Evolutionary conservation across 2,329 filamentous ascomycete genomes (phyloP).

Genomic region (Pezicula radicicola): DNA sequence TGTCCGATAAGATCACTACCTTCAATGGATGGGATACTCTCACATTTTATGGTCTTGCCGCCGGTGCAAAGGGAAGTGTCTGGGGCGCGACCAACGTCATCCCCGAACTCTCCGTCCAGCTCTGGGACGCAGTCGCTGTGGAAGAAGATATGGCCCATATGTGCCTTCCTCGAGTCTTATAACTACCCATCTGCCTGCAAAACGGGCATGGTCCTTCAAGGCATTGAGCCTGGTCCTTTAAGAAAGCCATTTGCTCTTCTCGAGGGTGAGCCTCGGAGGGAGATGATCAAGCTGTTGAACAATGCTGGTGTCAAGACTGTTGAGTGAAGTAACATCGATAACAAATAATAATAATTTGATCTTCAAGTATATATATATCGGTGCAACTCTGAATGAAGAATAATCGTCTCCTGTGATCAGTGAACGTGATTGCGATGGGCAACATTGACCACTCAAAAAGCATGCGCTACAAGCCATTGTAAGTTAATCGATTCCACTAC

Average conservation of each 20-base stretch:
- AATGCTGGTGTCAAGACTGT: conserved; percentile 35
- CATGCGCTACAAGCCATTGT: too few relatives aligned
- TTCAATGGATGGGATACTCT: conserved; percentile 53
- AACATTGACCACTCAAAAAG: too few relatives aligned
- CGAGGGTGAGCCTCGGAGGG: conserved; percentile 26
- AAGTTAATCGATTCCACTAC: too few relatives aligned
- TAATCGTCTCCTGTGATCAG: too few relatives aligned
- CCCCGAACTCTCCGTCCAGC: conserved; percentile 42
- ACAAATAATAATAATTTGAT: not conserved
- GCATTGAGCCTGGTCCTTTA: conserved; percentile 42
- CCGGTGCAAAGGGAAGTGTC: conserved; percentile 45
- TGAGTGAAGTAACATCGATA: conserved; percentile 4
- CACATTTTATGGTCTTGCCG: conserved; percentile 49
- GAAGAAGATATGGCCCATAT: conserved; percentile 46
- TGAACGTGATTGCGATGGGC: too few relatives aligned
- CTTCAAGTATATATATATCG: too few relatives aligned
- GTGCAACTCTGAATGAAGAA: too few relatives aligned
- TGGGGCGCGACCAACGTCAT: conserved; percentile 50
- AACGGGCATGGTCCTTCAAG: conserved; percentile 45
- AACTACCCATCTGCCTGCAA: conserved; percentile 46
- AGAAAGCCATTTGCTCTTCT: conserved; percentile 45
- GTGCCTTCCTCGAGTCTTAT: conserved; percentile 45
- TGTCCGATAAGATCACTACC: conserved; percentile 37
- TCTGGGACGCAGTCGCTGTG: conserved; percentile 48
- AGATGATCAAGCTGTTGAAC: conserved; percentile 34